These are phyloP conservation scores for Lippia alba DNA, from an alignment of 305 asterid species.

Conservation along the genomic window DNA sequence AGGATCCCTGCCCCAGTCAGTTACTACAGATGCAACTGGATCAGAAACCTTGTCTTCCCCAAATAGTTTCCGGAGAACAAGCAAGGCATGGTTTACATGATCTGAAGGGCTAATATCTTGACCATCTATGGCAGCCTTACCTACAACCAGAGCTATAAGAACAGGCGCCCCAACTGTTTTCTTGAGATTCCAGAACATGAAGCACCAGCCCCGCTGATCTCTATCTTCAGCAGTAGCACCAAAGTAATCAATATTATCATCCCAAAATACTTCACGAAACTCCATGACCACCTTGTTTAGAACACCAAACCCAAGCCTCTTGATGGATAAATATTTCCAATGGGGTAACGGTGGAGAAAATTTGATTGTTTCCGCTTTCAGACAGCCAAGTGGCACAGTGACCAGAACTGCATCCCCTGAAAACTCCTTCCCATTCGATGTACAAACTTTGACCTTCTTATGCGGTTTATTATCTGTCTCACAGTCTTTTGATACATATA, in stretches of 20 bases:
- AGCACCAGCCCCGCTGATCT: slow-evolving; percentile 88
- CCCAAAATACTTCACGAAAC: slow-evolving; percentile 97
- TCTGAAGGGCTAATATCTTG: slow-evolving; percentile 67
- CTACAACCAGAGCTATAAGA: slow-evolving; percentile 93
- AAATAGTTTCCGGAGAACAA: slow-evolving; percentile 88
- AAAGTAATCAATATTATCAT: slow-evolving; percentile 88
- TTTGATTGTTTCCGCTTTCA: slow-evolving; percentile 81
- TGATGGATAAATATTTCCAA: slow-evolving; percentile 81
- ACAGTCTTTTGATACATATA: slow-evolving; percentile 50
- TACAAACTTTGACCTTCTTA: slow-evolving; percentile 73
- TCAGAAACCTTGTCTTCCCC: slow-evolving; percentile 89
- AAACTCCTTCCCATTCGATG: slow-evolving; percentile 79
- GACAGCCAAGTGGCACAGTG: slow-evolving; percentile 97
- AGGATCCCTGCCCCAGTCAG: slow-evolving; percentile 99
- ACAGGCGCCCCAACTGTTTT: slow-evolving; percentile 99
- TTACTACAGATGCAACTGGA: slow-evolving; percentile 94
- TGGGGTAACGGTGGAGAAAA: slow-evolving; percentile 91
- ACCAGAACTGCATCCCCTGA: slow-evolving; percentile 89
- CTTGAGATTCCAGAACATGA: slow-evolving; percentile 99
- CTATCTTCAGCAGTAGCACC: slow-evolving; percentile 96
- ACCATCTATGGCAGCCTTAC: slow-evolving; percentile 94
- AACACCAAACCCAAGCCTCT: slow-evolving; percentile 94
- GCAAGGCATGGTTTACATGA: slow-evolving; percentile 83
- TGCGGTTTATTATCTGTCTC: slow-evolving; percentile 43
- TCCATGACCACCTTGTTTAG: slow-evolving; percentile 95